Evolutionary conservation across 2,329 filamentous ascomycete genomes (phyloP).

Genomic region (Gremmenia infestans): DNA sequence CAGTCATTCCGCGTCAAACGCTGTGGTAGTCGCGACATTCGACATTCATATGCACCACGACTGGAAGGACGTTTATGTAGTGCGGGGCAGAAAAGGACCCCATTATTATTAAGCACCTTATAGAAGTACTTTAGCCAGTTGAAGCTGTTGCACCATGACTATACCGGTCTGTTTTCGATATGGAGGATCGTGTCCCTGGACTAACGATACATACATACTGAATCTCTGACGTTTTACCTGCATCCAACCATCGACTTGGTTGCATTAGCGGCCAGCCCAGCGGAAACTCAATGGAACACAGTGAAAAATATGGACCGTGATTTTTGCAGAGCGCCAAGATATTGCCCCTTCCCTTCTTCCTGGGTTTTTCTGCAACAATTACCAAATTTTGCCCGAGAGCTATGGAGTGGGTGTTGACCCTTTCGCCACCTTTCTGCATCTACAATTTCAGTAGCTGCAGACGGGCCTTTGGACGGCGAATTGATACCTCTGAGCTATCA

Average conservation of each 20-base stretch:
- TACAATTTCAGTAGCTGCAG: constrained; percentile 30
- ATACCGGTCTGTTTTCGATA: constrained; percentile 13
- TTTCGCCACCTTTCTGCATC: constrained; percentile 33
- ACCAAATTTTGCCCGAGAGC: constrained; percentile 23
- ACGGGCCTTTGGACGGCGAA: constrained; percentile 28
- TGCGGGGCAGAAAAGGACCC: constrained; percentile 27
- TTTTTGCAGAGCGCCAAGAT: constrained; percentile 12
- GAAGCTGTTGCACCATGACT: constrained; percentile 15
- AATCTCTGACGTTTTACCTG: constrained; percentile 27
- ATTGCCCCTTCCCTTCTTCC: not conserved
- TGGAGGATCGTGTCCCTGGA: constrained; percentile 25
- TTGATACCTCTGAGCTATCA: constrained; percentile 29
- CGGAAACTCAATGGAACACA: constrained; percentile 26
- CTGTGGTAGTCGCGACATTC: constrained; percentile 20
- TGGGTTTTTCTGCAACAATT: constrained; percentile 19
- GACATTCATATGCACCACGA: constrained; percentile 21
- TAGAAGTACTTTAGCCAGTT: constrained; percentile 17
- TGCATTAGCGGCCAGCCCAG: constrained; percentile 31
- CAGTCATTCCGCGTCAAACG: constrained; percentile 31
- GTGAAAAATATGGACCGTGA: constrained; percentile 7
- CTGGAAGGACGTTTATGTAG: constrained; percentile 25
- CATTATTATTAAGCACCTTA: constrained; percentile 7
- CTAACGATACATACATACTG: constrained; percentile 11
- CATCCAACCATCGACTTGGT: constrained; percentile 25
- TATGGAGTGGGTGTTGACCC: constrained; percentile 23